These are phyloP conservation scores for Phytophthora multivora DNA, from an alignment of 352 stramenopile genomes.

Conservation along the genomic window DNA sequence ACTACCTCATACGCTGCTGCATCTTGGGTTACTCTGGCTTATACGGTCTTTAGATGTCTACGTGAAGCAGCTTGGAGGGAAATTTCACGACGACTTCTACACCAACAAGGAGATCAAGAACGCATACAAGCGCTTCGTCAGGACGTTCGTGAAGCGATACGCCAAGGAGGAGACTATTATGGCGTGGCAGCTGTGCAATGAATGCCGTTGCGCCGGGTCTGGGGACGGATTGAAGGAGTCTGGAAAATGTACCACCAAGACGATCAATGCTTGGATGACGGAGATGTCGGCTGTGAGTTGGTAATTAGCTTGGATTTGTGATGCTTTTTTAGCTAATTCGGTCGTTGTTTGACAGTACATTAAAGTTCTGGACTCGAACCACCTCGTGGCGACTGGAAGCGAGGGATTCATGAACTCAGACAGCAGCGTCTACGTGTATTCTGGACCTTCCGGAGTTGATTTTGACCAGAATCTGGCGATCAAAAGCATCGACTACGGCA, in stretches of 20 bases:
- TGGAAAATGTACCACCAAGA: constrained; percentile 22
- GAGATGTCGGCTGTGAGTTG: constrained; percentile 32
- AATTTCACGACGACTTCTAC: constrained; percentile 37
- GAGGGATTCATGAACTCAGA: constrained; percentile 42
- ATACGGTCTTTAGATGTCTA: constrained; percentile 16
- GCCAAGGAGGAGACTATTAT: constrained; percentile 33
- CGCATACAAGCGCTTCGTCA: constrained; percentile 31
- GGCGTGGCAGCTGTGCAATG: constrained; percentile 32
- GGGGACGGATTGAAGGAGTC: constrained; percentile 19
- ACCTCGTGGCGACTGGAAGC: constrained; percentile 29
- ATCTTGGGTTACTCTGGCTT: neutral
- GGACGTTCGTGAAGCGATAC: constrained; percentile 24
- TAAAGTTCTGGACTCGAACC: constrained; percentile 33
- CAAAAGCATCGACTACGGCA: constrained; percentile 32
- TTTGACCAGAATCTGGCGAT: constrained; percentile 35
- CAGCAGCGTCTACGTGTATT: constrained; percentile 40
- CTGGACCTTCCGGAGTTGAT: constrained; percentile 32
- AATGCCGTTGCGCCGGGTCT: constrained; percentile 31
- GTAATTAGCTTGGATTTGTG: neutral
- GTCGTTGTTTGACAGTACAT: constrained; percentile 19
- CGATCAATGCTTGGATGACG: constrained; percentile 18
- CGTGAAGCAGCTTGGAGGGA: constrained; percentile 30
- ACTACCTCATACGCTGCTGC: too few relatives aligned
- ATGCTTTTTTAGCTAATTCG: too few relatives aligned
- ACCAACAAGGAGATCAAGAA: constrained; percentile 27